Evolutionary conservation across 805 yeast species (phyloP).

Genomic region (Priceomyces medius): DNA sequence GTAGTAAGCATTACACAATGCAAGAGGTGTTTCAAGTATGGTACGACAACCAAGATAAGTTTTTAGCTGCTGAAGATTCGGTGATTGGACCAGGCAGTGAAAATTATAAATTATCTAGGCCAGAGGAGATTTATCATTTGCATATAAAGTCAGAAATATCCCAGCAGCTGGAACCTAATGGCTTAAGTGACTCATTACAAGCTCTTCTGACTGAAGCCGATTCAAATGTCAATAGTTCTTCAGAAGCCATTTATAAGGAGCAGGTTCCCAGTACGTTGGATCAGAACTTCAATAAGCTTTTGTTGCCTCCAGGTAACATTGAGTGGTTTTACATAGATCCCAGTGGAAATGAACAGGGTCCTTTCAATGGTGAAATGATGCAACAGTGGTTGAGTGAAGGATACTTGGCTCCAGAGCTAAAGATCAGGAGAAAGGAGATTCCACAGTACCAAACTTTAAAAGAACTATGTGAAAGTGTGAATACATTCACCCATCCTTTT

Average conservation of each 20-base stretch:
- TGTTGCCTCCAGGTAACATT: constrained; percentile 33
- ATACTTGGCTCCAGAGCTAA: constrained; percentile 55
- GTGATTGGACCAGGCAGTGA: constrained; percentile 18
- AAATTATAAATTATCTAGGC: constrained; percentile 28
- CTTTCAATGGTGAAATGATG: constrained; percentile 73
- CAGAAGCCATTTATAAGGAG: not conserved
- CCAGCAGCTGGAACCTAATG: not conserved
- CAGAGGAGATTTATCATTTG: constrained; percentile 38
- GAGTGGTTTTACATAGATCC: constrained; percentile 77
- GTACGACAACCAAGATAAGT: constrained; percentile 31
- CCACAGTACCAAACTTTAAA: constrained; percentile 48
- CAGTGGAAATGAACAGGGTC: constrained; percentile 72
- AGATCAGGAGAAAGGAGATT: constrained; percentile 61
- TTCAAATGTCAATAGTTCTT: not conserved
- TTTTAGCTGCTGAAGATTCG: constrained; percentile 15
- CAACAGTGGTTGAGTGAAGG: constrained; percentile 70
- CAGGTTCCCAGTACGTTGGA: not conserved
- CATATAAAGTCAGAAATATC: constrained; percentile 20
- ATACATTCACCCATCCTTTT: constrained; percentile 60
- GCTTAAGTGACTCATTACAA: constrained; percentile 1
- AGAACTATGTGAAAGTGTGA: constrained; percentile 49
- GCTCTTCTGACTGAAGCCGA: not conserved
- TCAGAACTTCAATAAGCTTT: not conserved
- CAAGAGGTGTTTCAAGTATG: constrained; percentile 56
- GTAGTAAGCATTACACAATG: constrained; percentile 46